Evolutionary conservation across 495 filamentous ascomycete genomes (phyloP).

Genomic region (Choiromyces venosus): DNA sequence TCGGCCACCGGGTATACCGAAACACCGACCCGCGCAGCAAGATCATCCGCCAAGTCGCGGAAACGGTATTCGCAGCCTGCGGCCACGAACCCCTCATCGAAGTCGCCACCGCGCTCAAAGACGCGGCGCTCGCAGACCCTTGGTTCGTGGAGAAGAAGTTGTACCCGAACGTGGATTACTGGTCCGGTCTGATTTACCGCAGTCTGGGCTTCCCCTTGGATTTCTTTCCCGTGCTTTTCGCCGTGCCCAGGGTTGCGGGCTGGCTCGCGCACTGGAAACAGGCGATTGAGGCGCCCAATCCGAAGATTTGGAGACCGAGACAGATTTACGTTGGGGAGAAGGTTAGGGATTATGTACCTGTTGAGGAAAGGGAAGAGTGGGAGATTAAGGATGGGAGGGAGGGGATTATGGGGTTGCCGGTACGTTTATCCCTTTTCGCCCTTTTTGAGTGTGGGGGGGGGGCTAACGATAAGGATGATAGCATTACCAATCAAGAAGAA

Average conservation of each 20-base stretch:
- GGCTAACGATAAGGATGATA: background rate
- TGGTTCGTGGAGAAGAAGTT: constrained; percentile 51
- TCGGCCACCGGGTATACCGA: constrained; percentile 56
- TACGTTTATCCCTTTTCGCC: background rate
- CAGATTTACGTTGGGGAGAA: constrained; percentile 45
- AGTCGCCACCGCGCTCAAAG: constrained; percentile 51
- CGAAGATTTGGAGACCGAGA: constrained; percentile 46
- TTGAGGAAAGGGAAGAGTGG: constrained; percentile 39
- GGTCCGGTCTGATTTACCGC: constrained; percentile 54
- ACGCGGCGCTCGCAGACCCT: constrained; percentile 49
- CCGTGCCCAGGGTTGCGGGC: constrained; percentile 45
- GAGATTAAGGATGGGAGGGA: constrained; percentile 33
- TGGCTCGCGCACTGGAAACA: constrained; percentile 47
- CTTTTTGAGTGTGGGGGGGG: background rate
- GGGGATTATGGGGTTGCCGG: constrained; percentile 38
- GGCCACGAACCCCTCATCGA: constrained; percentile 48
- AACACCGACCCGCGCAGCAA: constrained; percentile 51
- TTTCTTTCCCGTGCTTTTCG: constrained; percentile 46
- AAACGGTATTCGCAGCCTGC: constrained; percentile 44
- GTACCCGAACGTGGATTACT: constrained; percentile 56
- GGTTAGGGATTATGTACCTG: constrained; percentile 40
- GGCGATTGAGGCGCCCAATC: constrained; percentile 40
- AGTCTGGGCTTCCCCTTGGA: constrained; percentile 50
- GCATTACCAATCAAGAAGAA: constrained; percentile 31
- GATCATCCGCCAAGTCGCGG: constrained; percentile 49